Percentiles rank a stretch among this genome's conserved stretches.
phyloP scores from a whole-genome alignment of 805 yeast species.

The Candida corydali region DNA sequence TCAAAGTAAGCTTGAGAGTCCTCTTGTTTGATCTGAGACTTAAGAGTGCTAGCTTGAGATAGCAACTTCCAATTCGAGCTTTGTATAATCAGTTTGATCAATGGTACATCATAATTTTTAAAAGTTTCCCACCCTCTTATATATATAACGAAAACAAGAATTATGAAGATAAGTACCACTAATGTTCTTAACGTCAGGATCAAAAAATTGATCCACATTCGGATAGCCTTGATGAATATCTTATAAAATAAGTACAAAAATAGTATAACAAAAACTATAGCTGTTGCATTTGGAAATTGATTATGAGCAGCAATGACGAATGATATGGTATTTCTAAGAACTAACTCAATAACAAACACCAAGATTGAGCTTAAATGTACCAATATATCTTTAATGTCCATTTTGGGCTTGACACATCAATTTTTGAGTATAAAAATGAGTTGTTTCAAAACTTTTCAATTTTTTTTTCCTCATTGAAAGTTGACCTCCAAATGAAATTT shows the following conservation, averaged over 20 bases:
- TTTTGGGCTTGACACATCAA: constrained; percentile 1
- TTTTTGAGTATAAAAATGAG: constrained; percentile 1
- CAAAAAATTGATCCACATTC: constrained; percentile 19
- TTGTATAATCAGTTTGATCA: constrained; percentile 5
- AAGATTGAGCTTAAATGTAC: constrained; percentile 9
- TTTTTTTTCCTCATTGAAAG: constrained; percentile 25
- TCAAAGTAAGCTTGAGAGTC: constrained; percentile 4
- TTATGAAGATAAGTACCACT: constrained; percentile 13
- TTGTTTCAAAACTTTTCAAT: not conserved
- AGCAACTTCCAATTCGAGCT: not conserved
- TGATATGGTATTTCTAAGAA: constrained; percentile 10
- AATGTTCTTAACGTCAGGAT: constrained; percentile 17
- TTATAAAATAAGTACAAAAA: constrained; percentile 17
- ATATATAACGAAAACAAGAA: constrained; percentile 14
- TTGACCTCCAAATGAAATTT: constrained; percentile 35
- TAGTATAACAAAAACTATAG: constrained; percentile 11
- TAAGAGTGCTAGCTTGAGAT: not conserved
- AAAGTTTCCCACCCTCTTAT: constrained; percentile 19
- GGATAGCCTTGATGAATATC: constrained; percentile 12
- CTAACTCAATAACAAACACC: constrained; percentile 11
- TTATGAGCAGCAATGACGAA: constrained; percentile 11
- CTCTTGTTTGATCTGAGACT: not conserved
- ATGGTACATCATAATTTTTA: constrained; percentile 15
- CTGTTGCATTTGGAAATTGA: constrained; percentile 18
- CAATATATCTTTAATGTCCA: constrained; percentile 12